Conservation (phyloP, 768 basidiomycete species). For the Mycena olivaceomarginata region DNA sequence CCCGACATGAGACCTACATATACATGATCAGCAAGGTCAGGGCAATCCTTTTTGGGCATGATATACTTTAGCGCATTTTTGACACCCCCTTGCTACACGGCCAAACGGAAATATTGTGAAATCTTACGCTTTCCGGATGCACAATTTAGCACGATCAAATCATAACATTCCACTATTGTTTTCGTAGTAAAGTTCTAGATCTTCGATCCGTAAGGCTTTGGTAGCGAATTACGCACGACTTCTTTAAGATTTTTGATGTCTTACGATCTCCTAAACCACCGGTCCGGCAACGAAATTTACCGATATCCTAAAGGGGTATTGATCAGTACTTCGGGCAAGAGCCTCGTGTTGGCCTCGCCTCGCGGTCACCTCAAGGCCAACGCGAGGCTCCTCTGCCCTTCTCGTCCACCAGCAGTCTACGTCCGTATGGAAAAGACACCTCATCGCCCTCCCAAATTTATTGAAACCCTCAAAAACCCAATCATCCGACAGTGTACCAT, state of each 20-base stretch:
- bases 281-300: neutral
- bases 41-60: no score
- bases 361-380: neutral
- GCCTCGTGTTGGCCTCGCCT: neutral
- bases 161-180: neutral
- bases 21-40: no score
- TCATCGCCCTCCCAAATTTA: neutral
- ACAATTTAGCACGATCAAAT: neutral
- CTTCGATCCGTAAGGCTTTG: neutral
- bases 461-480: conserved; percentile 9
- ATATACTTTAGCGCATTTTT: no score
- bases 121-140: neutral
- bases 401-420: neutral
- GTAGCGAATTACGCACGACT: neutral
- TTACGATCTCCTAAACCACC: neutral
- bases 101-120: neutral
- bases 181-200: conserved; percentile 2
- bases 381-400: neutral
- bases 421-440: neutral
- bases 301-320: neutral
- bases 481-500: neutral
- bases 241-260: neutral
- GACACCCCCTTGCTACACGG: no score
- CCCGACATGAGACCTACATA: no score
- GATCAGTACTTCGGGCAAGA: neutral